Evolutionary conservation across 768 basidiomycete genomes (phyloP), one percentile per base, ranked within the genome.

Genomic region (Suillus subalutaceus): DNA sequence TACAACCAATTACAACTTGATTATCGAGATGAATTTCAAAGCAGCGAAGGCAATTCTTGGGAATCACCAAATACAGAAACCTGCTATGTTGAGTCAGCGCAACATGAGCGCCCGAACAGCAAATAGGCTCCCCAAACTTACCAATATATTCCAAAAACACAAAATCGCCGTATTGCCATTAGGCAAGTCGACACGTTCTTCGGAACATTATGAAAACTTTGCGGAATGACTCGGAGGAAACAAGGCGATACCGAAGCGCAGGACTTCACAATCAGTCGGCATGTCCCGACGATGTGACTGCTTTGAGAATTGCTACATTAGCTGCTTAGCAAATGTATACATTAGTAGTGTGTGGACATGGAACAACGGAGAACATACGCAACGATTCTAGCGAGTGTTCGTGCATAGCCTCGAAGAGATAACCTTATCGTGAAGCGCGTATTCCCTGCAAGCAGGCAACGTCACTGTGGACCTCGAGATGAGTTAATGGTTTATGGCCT

Each of bases 61-160:
- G 23, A 59, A 41, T 41, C 58, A 41, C 62, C 63, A 64, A 64
- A 40, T 41, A 6, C 63, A 41, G 43, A 32, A 40, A 62, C 12
- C 41, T 64, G 20, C 53, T 64, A 64, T 62, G 38, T 43, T 62
- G 58, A 64, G 58, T 60, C 75, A 74, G 70, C 65, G 57, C 56
- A 46, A 43, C 18, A 44, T 55, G 67, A 66, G 65, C 62, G 72
- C 76, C 66, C 73, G 67, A 32, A 64, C 52, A n/a, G 59, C 52
- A 67, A 73, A 73, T 78, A 71, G 71, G 43, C 69, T 66, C 32
- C 66, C 53, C n/a, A 48, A 74, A 74, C 74, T 60, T 71, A 59
- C 52, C 66, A 69, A 67, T 38, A 55, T 26, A 23, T 59, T 53
- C 52, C 62, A 63, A 68, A 66, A 50, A 56, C 62, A 44, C 63